phyloP scores from a whole-genome alignment of 2,329 filamentous ascomycete species.

The Blastomyces emzantsi region DNA sequence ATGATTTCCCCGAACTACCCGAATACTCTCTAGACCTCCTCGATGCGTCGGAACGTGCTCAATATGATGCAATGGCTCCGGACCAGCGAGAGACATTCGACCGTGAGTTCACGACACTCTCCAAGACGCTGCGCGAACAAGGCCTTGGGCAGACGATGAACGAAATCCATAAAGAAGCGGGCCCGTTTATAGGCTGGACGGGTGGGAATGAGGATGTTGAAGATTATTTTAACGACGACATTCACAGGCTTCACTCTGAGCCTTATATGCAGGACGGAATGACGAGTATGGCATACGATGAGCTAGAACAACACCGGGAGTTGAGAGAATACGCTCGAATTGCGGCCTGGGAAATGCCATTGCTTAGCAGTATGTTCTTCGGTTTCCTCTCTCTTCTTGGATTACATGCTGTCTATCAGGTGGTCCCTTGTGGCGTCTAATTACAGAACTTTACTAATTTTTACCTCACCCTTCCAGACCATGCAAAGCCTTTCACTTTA shows the following conservation, averaged over 20 bases:
- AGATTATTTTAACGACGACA: slow-evolving; percentile 43
- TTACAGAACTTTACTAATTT: neutral
- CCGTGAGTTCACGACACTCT: slow-evolving; percentile 9
- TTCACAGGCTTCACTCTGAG: slow-evolving; percentile 6
- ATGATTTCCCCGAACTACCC: slow-evolving; percentile 4
- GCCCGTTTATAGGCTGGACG: slow-evolving; percentile 11
- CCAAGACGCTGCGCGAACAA: slow-evolving; percentile 1
- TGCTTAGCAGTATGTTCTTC: slow-evolving; percentile 64
- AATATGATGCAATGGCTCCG: slow-evolving; percentile 17
- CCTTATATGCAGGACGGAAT: slow-evolving; percentile 65
- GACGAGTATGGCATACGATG: slow-evolving; percentile 68
- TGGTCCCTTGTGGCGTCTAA: neutral
- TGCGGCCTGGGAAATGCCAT: slow-evolving; percentile 90
- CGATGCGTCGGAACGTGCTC: neutral
- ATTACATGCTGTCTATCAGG: neutral
- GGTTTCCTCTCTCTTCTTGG: neutral
- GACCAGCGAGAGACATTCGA: slow-evolving; percentile 31
- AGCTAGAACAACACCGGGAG: slow-evolving; percentile 82
- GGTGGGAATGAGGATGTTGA: slow-evolving; percentile 4
- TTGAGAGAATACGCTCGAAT: slow-evolving; percentile 79
- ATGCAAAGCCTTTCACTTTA: slow-evolving; percentile 75
- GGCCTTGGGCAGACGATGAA: slow-evolving; percentile 1
- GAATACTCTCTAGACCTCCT: slow-evolving; percentile 6
- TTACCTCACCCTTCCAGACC: slow-evolving; percentile 45
- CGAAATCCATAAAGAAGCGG: slow-evolving; percentile 7